These are phyloP conservation scores for Ilyonectria destructans DNA, from an alignment of 2,329 filamentous ascomycete species.

Conservation along the genomic window DNA sequence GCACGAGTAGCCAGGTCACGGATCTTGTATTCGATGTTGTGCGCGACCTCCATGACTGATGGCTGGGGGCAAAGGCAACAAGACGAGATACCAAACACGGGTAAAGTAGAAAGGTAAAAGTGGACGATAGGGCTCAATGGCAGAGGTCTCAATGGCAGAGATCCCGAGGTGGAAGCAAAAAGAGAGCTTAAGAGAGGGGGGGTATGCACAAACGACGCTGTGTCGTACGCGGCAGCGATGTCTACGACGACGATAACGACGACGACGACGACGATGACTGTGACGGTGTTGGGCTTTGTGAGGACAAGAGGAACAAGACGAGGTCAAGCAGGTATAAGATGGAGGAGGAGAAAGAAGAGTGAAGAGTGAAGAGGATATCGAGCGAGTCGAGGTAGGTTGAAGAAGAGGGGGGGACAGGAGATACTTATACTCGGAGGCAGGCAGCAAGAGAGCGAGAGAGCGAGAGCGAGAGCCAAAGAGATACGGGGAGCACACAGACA, in stretches of 20 bases:
- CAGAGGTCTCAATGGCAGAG: not conserved
- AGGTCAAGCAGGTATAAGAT: not conserved
- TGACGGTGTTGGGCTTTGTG: not conserved
- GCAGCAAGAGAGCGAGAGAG: not conserved
- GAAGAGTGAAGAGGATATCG: conserved; percentile 27
- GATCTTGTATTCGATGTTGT: conserved; percentile 68
- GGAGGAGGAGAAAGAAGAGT: conserved; percentile 1
- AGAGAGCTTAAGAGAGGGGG: not conserved
- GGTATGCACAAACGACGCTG: not conserved
- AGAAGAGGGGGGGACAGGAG: conserved; percentile 34
- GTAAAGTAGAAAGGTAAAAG: not conserved
- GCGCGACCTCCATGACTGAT: conserved; percentile 59
- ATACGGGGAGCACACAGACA: not conserved
- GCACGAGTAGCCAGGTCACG: conserved; percentile 72
- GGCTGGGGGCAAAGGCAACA: conserved; percentile 16
- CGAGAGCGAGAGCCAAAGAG: not conserved
- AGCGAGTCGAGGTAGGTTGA: conserved; percentile 32
- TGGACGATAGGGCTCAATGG: not conserved
- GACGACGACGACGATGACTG: not conserved
- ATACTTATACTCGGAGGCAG: conserved; percentile 47
- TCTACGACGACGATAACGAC: not conserved
- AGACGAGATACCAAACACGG: not conserved
- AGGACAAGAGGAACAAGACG: not conserved
- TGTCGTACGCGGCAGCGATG: not conserved
- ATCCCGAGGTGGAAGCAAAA: not conserved